Conservation (phyloP, 192 early-diverging fungal species). For the Linnemannia exigua region DNA sequence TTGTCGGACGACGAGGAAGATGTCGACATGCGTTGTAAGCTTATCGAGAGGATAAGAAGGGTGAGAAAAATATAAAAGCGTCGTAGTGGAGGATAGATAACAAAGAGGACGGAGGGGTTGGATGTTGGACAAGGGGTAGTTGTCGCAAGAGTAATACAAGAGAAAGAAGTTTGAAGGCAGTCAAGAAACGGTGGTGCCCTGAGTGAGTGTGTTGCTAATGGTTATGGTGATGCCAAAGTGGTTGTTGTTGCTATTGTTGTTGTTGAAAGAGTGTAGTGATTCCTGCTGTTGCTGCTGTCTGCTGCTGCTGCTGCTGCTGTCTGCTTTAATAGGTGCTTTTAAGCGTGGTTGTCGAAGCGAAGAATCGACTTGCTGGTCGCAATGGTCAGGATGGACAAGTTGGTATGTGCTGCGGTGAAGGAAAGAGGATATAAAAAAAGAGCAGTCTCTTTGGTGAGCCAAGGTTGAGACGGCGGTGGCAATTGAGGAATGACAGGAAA, state of each 20-base stretch:
- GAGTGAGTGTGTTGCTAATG: not conserved
- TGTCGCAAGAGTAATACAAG: conserved; percentile 15
- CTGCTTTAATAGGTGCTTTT: not conserved
- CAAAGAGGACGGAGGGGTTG: not conserved
- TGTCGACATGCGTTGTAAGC: conserved; percentile 40
- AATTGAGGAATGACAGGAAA: not conserved
- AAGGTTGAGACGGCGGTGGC: not conserved
- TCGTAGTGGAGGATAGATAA: conserved; percentile 6
- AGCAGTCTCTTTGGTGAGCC: conserved; percentile 15
- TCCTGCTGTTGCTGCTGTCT: not conserved
- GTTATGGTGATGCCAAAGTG: not conserved
- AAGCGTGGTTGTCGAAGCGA: not conserved
- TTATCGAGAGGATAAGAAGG: not conserved
- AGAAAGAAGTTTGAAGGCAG: not conserved
- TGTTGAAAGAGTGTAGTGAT: not conserved
- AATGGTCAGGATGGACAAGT: not conserved
- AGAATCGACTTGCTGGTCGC: not conserved
- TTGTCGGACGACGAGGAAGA: conserved; percentile 46
- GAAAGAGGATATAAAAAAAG: not conserved
- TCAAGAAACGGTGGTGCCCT: not conserved
- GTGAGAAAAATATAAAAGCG: not conserved
- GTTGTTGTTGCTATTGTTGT: not conserved
- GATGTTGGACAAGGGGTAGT: not conserved
- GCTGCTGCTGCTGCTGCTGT: no score
- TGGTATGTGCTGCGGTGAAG: conserved; percentile 7